Evolutionary conservation across 768 basidiomycete species (phyloP).

Genomic region (Aureoboletus auriporus): DNA sequence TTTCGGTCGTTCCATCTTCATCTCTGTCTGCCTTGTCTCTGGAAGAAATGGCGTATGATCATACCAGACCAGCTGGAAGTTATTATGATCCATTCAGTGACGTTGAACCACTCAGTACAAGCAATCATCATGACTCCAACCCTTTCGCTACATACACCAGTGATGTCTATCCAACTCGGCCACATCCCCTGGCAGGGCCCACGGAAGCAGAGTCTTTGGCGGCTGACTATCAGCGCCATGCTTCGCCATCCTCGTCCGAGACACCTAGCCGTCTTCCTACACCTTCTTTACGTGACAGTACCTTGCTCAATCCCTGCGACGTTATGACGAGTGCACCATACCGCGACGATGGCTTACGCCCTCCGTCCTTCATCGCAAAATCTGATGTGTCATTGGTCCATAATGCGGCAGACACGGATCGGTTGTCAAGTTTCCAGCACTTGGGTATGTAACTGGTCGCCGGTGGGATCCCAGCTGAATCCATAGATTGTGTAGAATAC

Average conservation of each 20-base stretch:
- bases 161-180: conserved; percentile 12
- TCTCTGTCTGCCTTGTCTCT: conserved; percentile 18
- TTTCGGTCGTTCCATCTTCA: neutral
- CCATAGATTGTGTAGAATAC: conserved; percentile 47
- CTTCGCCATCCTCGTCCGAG: conserved; percentile 14
- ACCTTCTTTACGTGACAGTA: conserved; percentile 10
- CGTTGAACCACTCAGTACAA: conserved; percentile 19
- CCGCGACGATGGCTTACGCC: conserved; percentile 20
- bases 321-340: conserved; percentile 13
- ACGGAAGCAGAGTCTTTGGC: conserved; percentile 24
- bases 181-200: conserved; percentile 4
- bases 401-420: conserved; percentile 41
- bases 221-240: conserved; percentile 22
- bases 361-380: conserved; percentile 16
- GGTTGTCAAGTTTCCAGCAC: conserved; percentile 44
- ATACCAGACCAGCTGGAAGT: conserved; percentile 7
- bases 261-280: conserved; percentile 13
- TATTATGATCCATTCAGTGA: conserved; percentile 26
- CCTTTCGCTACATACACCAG: conserved; percentile 21
- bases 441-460: conserved; percentile 38
- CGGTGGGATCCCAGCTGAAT: neutral
- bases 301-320: conserved; percentile 3
- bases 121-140: conserved; percentile 14
- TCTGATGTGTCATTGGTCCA: conserved; percentile 40
- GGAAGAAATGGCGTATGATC: conserved; percentile 23